These are phyloP conservation scores for Papiliotrema flavescens DNA, from an alignment of 1,284 basidiomycete genomes.

Conservation along the genomic window DNA sequence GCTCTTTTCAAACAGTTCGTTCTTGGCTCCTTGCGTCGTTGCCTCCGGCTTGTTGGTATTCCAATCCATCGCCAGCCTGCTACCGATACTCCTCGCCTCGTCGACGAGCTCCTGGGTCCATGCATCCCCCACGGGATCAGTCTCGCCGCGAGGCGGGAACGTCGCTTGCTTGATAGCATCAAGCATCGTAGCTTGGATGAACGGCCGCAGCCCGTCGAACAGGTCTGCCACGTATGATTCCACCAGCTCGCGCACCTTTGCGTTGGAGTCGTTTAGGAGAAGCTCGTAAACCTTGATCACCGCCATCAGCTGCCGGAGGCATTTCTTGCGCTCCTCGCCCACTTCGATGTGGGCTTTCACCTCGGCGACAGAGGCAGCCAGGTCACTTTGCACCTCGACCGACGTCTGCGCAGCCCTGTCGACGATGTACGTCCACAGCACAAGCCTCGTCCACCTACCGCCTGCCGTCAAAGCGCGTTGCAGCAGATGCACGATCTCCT, in stretches of 20 bases:
- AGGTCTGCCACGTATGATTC: background rate
- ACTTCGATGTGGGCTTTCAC: background rate
- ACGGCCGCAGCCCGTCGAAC: background rate
- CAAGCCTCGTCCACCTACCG: slow-evolving; percentile 17
- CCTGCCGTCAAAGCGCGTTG: slow-evolving; percentile 12
- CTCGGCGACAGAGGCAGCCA: background rate
- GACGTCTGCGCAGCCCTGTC: background rate
- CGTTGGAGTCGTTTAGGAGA: slow-evolving; percentile 12
- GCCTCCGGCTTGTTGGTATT: background rate
- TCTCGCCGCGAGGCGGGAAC: too few species aligned
- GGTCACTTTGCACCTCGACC: background rate
- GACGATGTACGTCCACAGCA: slow-evolving; percentile 14
- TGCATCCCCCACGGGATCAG: too few species aligned
- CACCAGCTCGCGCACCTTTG: background rate
- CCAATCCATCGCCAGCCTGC: background rate
- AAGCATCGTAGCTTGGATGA: slow-evolving; percentile 2
- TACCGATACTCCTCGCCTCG: background rate
- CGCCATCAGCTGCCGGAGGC: background rate
- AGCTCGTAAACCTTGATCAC: slow-evolving; percentile 2
- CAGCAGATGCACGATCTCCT: slow-evolving; percentile 26
- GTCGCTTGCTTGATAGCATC: too few species aligned
- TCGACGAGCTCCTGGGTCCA: background rate
- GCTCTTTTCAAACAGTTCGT: slow-evolving; percentile 27
- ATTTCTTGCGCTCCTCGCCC: background rate
- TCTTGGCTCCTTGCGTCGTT: slow-evolving; percentile 8